phyloP scores from a whole-genome alignment of 2,329 filamentous ascomycete genomes.

The Plenodomus tracheiphilus region DNA sequence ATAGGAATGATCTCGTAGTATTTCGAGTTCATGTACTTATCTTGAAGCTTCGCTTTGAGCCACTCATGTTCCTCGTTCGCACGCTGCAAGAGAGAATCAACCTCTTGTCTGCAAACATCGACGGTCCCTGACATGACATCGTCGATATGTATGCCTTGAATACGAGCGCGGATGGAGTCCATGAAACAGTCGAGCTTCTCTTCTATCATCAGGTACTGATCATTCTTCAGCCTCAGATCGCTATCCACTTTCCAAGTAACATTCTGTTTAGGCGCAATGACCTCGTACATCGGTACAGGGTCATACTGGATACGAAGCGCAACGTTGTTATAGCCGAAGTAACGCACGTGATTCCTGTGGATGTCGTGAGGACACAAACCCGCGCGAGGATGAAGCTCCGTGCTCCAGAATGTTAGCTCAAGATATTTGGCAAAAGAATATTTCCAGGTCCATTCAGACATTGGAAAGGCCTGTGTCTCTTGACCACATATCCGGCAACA shows the following conservation, averaged over 20 bases:
- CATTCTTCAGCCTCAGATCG: constrained; percentile 89
- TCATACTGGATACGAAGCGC: constrained; percentile 91
- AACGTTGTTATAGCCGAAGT: constrained; percentile 86
- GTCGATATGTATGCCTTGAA: constrained; percentile 88
- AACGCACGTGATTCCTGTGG: constrained; percentile 87
- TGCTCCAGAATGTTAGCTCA: constrained; percentile 96
- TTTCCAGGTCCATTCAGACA: constrained; percentile 95
- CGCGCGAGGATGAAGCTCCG: constrained; percentile 72
- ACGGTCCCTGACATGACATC: constrained; percentile 86
- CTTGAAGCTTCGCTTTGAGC: constrained; percentile 77
- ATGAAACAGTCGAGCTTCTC: constrained; percentile 86
- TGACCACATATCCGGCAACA: constrained; percentile 90
- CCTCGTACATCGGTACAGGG: constrained; percentile 87
- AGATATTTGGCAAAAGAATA: constrained; percentile 98
- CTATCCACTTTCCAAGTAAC: constrained; percentile 98
- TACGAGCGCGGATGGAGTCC: constrained; percentile 76
- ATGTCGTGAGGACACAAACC: constrained; percentile 88
- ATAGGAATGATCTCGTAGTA: constrained; percentile 97
- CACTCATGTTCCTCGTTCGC: constrained; percentile 80
- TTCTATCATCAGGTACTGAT: constrained; percentile 80
- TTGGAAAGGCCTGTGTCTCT: constrained; percentile 84
- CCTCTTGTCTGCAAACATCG: constrained; percentile 78
- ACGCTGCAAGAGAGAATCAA: constrained; percentile 76
- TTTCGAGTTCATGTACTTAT: constrained; percentile 88
- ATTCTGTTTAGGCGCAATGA: constrained; percentile 84